Conservation (phyloP, 1,284 basidiomycete species). For the Lignosus rhinocerotis region DNA sequence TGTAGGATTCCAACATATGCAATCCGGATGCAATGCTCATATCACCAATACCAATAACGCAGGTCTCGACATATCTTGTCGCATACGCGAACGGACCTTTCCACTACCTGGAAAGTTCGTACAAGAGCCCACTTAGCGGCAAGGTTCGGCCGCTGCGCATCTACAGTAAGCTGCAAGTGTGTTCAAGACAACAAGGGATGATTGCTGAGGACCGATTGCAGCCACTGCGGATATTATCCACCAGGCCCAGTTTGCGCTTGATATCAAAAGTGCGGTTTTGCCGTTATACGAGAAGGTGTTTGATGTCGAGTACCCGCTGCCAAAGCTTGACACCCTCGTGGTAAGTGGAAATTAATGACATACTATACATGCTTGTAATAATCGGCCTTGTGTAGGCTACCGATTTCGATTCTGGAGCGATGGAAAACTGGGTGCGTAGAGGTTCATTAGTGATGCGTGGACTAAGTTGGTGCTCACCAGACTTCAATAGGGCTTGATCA, state of each 20-base stretch:
- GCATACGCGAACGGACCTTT: slow-evolving; percentile 91
- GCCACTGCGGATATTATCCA: slow-evolving; percentile 87
- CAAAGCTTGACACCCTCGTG: slow-evolving; percentile 89
- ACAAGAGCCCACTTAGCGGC: slow-evolving; percentile 81
- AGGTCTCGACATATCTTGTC: slow-evolving; percentile 91
- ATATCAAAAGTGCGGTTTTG: slow-evolving; percentile 85
- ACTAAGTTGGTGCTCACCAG: not conserved
- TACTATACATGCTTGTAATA: not conserved
- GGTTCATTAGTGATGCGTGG: not conserved
- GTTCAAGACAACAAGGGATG: not conserved
- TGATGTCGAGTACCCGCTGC: slow-evolving; percentile 88
- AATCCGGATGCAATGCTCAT: not conserved
- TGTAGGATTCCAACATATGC: slow-evolving; percentile 20
- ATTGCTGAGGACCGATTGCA: slow-evolving; percentile 27
- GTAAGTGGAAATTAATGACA: slow-evolving; percentile 39
- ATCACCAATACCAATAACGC: not conserved
- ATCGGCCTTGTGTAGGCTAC: slow-evolving; percentile 47
- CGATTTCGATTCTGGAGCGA: slow-evolving; percentile 91
- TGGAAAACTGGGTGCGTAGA: slow-evolving; percentile 84
- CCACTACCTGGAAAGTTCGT: slow-evolving; percentile 72
- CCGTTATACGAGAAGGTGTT: slow-evolving; percentile 95
- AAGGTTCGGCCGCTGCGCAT: slow-evolving; percentile 84
- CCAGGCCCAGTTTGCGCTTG: slow-evolving; percentile 82
- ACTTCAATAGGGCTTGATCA: slow-evolving; percentile 74
- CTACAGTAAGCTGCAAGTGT: slow-evolving; percentile 54